Evolutionary conservation across 208 protist genomes (phyloP).

Genomic region (Crithidia bombi): DNA sequence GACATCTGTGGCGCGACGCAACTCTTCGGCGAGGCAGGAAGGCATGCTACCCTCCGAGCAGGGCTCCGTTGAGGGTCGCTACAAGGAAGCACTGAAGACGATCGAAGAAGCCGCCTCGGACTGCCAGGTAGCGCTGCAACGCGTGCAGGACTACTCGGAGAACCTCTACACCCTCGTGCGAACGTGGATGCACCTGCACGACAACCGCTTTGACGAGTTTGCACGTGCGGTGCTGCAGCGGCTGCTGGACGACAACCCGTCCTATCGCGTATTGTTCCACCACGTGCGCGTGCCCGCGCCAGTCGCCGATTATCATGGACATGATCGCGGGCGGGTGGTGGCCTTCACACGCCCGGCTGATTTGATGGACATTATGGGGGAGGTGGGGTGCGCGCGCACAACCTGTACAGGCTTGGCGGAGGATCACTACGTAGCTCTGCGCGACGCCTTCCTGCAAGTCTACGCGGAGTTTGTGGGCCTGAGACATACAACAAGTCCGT

Average conservation of each 20-base stretch:
- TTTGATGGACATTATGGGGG: conserved; percentile 31
- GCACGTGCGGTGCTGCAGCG: conserved; percentile 15
- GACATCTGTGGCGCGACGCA: too few species aligned
- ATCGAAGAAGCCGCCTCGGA: not conserved
- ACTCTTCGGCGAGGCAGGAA: too few species aligned
- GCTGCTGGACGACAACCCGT: conserved; percentile 9
- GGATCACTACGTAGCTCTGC: conserved; percentile 24
- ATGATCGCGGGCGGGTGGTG: conserved; percentile 28
- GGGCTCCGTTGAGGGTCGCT: not conserved
- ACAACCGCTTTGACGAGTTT: conserved; percentile 26
- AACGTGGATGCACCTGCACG: conserved; percentile 24
- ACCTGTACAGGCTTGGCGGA: conserved; percentile 14
- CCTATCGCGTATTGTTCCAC: conserved; percentile 20
- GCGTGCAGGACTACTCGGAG: conserved; percentile 12
- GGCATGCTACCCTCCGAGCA: not conserved
- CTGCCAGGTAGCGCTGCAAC: conserved; percentile 6
- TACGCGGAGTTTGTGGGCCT: conserved; percentile 8
- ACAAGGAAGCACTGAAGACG: not conserved
- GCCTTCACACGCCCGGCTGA: conserved; percentile 13
- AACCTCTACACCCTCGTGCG: conserved; percentile 10
- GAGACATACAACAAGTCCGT: not conserved
- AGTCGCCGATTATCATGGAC: conserved; percentile 24
- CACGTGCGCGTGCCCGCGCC: not conserved
- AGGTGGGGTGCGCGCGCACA: conserved; percentile 32
- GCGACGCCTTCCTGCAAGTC: conserved; percentile 21